Conservation (phyloP, 805 yeast genomes). For the Blastobotrys attinorum region DNA sequence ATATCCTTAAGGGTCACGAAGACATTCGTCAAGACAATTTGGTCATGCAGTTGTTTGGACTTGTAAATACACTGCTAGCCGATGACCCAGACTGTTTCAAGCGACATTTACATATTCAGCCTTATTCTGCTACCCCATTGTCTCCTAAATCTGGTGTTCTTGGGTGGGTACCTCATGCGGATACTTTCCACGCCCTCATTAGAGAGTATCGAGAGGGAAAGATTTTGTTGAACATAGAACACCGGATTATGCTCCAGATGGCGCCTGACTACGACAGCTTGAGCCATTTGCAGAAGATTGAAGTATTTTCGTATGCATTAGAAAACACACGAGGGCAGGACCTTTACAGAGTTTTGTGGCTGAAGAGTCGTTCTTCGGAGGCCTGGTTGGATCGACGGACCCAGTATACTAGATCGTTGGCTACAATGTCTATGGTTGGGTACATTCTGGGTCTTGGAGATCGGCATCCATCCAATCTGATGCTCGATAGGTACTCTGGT, state of each 20-base stretch:
- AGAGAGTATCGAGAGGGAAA: conserved; percentile 89
- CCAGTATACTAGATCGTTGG: conserved; percentile 89
- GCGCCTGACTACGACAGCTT: conserved; percentile 92
- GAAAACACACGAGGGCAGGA: conserved; percentile 97
- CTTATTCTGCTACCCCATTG: conserved; percentile 87
- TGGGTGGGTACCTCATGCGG: conserved; percentile 97
- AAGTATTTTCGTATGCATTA: conserved; percentile 90
- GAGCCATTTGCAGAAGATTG: conserved; percentile 86
- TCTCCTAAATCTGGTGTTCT: conserved; percentile 95
- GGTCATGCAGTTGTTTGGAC: conserved; percentile 95
- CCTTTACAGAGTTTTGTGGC: conserved; percentile 89
- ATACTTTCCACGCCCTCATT: conserved; percentile 89
- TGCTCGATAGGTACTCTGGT: conserved; percentile 92
- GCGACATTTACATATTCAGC: conserved; percentile 88
- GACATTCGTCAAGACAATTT: conserved; percentile 95
- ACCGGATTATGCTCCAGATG: conserved; percentile 94
- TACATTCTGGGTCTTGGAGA: conserved; percentile 95
- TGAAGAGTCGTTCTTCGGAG: conserved; percentile 90
- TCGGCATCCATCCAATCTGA: conserved; percentile 93
- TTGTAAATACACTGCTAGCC: conserved; percentile 81
- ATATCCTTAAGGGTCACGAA: conserved; percentile 86
- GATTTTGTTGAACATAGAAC: conserved; percentile 85
- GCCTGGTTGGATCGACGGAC: conserved; percentile 98
- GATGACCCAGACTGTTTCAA: conserved; percentile 95
- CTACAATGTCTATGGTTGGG: conserved; percentile 99